phyloP scores from a whole-genome alignment of 2,329 filamentous ascomycete genomes.

The Ilyonectria mors-panacis region DNA sequence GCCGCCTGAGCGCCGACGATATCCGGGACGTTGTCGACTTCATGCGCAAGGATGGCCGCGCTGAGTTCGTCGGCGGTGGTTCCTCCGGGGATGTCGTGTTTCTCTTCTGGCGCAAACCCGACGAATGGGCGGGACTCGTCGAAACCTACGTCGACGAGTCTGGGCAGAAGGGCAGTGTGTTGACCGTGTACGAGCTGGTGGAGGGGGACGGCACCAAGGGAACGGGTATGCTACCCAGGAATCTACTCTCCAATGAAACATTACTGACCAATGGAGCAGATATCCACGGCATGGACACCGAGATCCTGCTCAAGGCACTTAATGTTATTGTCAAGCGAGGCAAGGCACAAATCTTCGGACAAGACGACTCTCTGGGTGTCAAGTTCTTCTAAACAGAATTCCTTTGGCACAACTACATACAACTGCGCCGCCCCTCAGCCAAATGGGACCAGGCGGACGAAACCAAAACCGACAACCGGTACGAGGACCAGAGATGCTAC shows the following conservation, averaged over 20 bases:
- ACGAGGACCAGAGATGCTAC: slow-evolving; percentile 26
- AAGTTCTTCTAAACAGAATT: slow-evolving; percentile 86
- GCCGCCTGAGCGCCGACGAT: slow-evolving; percentile 65
- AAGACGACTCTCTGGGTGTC: slow-evolving; percentile 89
- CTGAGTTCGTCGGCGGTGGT: slow-evolving; percentile 72
- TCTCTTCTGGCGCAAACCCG: slow-evolving; percentile 88
- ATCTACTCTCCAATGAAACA: neutral
- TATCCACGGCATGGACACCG: slow-evolving; percentile 89
- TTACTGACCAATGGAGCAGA: slow-evolving; percentile 64
- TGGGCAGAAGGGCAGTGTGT: slow-evolving; percentile 87
- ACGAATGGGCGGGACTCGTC: slow-evolving; percentile 89
- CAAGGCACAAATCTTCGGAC: slow-evolving; percentile 94
- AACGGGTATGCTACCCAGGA: slow-evolving; percentile 66
- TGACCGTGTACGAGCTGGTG: slow-evolving; percentile 93
- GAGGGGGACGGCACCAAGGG: slow-evolving; percentile 86
- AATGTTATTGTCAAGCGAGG: slow-evolving; percentile 88
- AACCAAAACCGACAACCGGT: slow-evolving; percentile 25
- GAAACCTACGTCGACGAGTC: slow-evolving; percentile 89
- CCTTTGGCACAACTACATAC: slow-evolving; percentile 38
- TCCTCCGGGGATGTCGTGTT: slow-evolving; percentile 68
- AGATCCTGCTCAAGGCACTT: slow-evolving; percentile 84
- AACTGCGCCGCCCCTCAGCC: slow-evolving; percentile 20
- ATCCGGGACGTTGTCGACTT: slow-evolving; percentile 71
- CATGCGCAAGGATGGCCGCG: slow-evolving; percentile 72
- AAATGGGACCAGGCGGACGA: slow-evolving; percentile 11